phyloP scores from a whole-genome alignment of 116 monocot genomes.

The Iris pallida region DNA sequence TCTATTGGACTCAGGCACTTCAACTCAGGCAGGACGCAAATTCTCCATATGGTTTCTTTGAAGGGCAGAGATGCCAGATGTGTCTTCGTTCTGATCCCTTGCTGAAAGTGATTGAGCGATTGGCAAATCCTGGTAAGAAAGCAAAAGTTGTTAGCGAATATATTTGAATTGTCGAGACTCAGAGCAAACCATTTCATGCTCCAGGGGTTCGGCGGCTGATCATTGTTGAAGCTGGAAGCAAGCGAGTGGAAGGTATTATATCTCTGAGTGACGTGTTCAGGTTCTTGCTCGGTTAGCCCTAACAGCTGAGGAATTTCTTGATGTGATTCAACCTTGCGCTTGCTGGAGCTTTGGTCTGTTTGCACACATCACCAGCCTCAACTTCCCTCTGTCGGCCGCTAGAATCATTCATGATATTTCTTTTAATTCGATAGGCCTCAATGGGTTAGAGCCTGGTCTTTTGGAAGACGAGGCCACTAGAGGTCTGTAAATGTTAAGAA shows the following conservation, averaged over 20 bases:
- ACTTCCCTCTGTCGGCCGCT: background rate
- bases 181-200: background rate
- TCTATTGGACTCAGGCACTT: constrained; percentile 15
- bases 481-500: constrained; percentile 13
- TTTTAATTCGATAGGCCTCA: constrained; percentile 13
- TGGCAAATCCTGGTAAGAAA: constrained; percentile 17
- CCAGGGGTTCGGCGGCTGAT: constrained; percentile 22
- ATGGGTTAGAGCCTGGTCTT: constrained; percentile 14
- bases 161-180: background rate
- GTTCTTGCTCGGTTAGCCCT: constrained; percentile 17
- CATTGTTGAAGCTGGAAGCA: constrained; percentile 25
- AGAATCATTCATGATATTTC: background rate
- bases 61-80: constrained; percentile 26
- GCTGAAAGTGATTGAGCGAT: constrained; percentile 19
- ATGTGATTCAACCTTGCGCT: background rate
- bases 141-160: background rate
- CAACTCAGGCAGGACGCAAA: constrained; percentile 19
- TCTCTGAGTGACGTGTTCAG: constrained; percentile 21
- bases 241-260: constrained; percentile 26
- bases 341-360: constrained; percentile 3
- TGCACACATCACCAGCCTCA: background rate
- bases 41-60: constrained; percentile 18
- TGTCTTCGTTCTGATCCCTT: constrained; percentile 18
- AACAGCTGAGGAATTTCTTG: constrained; percentile 1
- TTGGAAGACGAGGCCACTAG: constrained; percentile 7